Conservation (phyloP, 2,329 filamentous ascomycete genomes). For the Curvularia spicifera region DNA sequence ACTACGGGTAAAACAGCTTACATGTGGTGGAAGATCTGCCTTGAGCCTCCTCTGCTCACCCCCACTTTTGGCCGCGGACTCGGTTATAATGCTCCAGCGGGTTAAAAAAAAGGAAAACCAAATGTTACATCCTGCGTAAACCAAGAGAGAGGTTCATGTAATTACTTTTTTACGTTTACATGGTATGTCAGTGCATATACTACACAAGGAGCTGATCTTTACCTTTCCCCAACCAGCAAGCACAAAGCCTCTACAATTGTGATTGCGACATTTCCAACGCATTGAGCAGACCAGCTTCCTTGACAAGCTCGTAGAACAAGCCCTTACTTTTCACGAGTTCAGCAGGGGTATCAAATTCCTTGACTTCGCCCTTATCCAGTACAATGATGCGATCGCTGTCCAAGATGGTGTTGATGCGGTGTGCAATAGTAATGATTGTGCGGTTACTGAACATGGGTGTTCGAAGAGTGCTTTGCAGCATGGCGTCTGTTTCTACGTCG, state of each 20-base stretch:
- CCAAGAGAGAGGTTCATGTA: neutral
- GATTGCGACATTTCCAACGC: constrained; percentile 20
- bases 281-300: constrained; percentile 78
- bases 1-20: neutral
- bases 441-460: constrained; percentile 80
- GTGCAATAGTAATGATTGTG: constrained; percentile 97
- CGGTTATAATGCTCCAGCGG: neutral
- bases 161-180: neutral
- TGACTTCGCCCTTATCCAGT: constrained; percentile 85
- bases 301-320: constrained; percentile 87
- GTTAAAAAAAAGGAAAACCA: neutral
- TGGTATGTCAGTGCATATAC: neutral
- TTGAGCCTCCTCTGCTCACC: neutral
- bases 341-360: constrained; percentile 88
- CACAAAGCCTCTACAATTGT: neutral
- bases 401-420: constrained; percentile 97
- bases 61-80: neutral
- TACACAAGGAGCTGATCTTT: neutral
- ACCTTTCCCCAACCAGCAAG: neutral
- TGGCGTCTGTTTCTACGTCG: constrained; percentile 70
- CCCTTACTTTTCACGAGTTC: constrained; percentile 77
- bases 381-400: constrained; percentile 89
- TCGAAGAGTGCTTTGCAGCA: constrained; percentile 68
- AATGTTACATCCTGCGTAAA: neutral
- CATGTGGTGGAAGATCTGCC: neutral